These are phyloP conservation scores for Quercus parvula DNA, from an alignment of 306 rosid species.

Conservation along the genomic window DNA sequence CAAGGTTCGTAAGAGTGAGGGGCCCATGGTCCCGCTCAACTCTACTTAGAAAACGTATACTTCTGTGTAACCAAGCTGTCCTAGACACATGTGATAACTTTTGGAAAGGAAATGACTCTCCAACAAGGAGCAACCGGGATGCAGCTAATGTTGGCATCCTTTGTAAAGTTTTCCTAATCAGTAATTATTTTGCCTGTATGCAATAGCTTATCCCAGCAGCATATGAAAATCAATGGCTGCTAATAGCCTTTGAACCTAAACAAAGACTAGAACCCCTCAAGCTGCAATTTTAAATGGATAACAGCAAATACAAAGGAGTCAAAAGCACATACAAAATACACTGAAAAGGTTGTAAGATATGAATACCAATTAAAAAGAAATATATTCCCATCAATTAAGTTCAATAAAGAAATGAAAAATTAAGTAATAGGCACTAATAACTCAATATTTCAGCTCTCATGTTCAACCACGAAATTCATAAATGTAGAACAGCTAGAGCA, in stretches of 20 bases:
- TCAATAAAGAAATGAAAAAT: neutral
- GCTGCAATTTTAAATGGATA: conserved; percentile 1
- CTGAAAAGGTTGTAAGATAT: neutral
- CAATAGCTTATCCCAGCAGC: neutral
- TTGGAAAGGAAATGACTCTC: conserved; percentile 54
- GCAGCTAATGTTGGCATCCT: conserved; percentile 64
- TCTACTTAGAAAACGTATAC: conserved; percentile 35
- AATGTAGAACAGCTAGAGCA: neutral
- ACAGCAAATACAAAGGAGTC: neutral
- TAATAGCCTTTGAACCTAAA: neutral
- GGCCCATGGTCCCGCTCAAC: conserved; percentile 35
- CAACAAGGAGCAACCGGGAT: conserved; percentile 53
- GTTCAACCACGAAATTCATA: neutral
- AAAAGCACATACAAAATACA: neutral
- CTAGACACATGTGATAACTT: conserved; percentile 48
- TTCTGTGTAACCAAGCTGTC: conserved; percentile 45
- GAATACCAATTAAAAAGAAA: neutral
- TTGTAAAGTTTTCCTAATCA: conserved; percentile 7
- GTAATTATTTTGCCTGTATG: neutral
- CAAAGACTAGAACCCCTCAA: neutral
- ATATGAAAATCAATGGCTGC: neutral
- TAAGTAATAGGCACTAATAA: neutral
- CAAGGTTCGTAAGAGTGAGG: conserved; percentile 57
- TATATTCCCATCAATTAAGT: neutral
- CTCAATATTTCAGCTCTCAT: neutral